phyloP scores from a whole-genome alignment of 1,284 basidiomycete genomes.

The Entoloma clypeatum region DNA sequence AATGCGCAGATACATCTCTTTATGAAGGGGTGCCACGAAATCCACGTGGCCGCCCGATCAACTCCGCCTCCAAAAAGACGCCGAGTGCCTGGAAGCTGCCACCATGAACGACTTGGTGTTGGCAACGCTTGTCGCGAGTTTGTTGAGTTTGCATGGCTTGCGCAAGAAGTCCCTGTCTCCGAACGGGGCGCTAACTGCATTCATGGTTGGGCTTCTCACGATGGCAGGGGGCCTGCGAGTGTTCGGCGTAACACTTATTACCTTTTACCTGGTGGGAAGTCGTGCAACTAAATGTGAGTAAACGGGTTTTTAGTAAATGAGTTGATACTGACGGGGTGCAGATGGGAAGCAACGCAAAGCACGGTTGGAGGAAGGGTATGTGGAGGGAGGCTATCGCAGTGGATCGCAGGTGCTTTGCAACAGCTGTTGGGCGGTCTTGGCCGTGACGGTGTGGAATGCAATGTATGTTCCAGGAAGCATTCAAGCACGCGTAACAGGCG shows the following conservation, averaged over 20 bases:
- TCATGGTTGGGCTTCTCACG: slow-evolving; percentile 66
- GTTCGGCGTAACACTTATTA: slow-evolving; percentile 74
- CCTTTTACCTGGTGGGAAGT: slow-evolving; percentile 81
- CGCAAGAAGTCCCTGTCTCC: slow-evolving; percentile 59
- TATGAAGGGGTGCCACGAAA: too few species aligned
- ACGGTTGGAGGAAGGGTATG: slow-evolving; percentile 74
- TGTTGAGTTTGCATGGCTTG: slow-evolving; percentile 43
- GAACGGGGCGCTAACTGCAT: slow-evolving; percentile 73
- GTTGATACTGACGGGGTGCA: slow-evolving; percentile 16
- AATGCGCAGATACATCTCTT: too few species aligned
- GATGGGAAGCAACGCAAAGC: slow-evolving; percentile 71
- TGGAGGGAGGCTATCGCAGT: slow-evolving; percentile 66
- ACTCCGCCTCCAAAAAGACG: too few species aligned
- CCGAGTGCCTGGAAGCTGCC: too few species aligned
- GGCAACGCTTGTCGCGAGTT: slow-evolving; percentile 32
- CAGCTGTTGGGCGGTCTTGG: slow-evolving; percentile 66
- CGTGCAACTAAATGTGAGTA: slow-evolving; percentile 77
- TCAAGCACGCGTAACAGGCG: slow-evolving; percentile 26
- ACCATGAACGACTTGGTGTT: slow-evolving; percentile 20
- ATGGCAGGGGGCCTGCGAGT: slow-evolving; percentile 57
- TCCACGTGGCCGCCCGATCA: too few species aligned
- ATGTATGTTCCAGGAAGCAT: slow-evolving; percentile 44
- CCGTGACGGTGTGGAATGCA: slow-evolving; percentile 63
- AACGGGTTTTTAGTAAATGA: not conserved
- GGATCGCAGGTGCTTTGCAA: slow-evolving; percentile 83